These are phyloP conservation scores for Blastocrithidia nonstop DNA, from an alignment of 208 protist genomes.

Conservation along the genomic window DNA sequence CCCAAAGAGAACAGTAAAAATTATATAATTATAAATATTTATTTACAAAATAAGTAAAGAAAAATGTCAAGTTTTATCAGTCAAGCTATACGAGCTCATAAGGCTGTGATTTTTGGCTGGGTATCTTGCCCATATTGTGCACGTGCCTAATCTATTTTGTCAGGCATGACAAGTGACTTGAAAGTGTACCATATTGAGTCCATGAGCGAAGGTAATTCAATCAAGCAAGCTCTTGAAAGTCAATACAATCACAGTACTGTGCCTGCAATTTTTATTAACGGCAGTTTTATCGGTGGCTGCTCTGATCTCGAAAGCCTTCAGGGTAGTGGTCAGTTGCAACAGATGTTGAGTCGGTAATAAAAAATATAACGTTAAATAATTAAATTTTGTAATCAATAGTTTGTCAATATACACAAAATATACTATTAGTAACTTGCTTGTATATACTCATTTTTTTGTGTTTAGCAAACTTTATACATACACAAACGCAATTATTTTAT, in stretches of 20 bases:
- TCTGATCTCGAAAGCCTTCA: neutral
- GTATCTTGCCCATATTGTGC: conserved; percentile 20
- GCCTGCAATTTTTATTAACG: conserved; percentile 35
- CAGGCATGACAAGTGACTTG: conserved; percentile 9
- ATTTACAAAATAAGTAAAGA: neutral
- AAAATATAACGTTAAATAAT: too few relatives aligned
- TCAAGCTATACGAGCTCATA: neutral
- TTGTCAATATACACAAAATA: too few relatives aligned
- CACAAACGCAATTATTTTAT: too few relatives aligned
- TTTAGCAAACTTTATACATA: too few relatives aligned
- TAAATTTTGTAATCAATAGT: too few relatives aligned
- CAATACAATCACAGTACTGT: conserved; percentile 26
- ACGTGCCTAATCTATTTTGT: conserved; percentile 11
- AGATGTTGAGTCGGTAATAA: neutral
- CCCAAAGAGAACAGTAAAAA: neutral
- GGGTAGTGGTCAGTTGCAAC: neutral
- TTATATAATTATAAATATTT: neutral
- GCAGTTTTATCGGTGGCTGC: conserved; percentile 27
- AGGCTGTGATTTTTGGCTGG: conserved; percentile 26
- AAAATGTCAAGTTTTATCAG: neutral
- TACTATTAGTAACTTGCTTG: too few relatives aligned
- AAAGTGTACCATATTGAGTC: conserved; percentile 14
- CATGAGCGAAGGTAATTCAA: conserved; percentile 12
- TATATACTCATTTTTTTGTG: too few relatives aligned
- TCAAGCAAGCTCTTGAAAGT: conserved; percentile 12